phyloP scores from a whole-genome alignment of 2,329 filamentous ascomycete genomes.

The Rhynchosporium secalis region DNA sequence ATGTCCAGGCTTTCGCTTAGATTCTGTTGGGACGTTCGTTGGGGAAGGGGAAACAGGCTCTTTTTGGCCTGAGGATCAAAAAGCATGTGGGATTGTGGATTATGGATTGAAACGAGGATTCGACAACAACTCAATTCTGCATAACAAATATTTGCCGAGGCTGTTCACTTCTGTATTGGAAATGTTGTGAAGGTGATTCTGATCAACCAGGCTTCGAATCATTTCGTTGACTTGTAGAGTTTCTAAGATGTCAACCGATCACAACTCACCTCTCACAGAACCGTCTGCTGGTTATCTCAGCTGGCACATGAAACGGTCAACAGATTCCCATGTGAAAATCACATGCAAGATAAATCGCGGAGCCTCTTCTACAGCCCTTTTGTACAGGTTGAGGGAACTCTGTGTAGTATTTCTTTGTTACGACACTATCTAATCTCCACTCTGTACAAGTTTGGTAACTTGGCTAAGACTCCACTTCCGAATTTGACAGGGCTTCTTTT shows the following conservation, averaged over 20 bases:
- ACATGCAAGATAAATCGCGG: conserved; percentile 14
- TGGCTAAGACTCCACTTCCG: too few relatives aligned
- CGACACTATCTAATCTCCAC: too few relatives aligned
- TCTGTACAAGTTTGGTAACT: too few relatives aligned
- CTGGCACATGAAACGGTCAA: not conserved
- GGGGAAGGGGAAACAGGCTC: conserved; percentile 12
- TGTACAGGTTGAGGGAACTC: too few relatives aligned
- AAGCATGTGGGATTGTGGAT: not conserved
- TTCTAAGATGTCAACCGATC: not conserved
- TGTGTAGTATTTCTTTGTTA: too few relatives aligned
- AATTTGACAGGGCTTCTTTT: too few relatives aligned
- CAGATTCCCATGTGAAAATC: conserved; percentile 17
- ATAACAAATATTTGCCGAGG: conserved; percentile 5
- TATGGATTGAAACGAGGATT: not conserved
- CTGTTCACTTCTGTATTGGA: not conserved
- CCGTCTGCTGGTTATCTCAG: too few relatives aligned
- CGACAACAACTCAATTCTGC: conserved; percentile 1
- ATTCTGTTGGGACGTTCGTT: conserved; percentile 26
- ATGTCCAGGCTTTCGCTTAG: conserved; percentile 13
- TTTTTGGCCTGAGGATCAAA: not conserved
- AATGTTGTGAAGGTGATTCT: not conserved
- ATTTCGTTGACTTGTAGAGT: not conserved
- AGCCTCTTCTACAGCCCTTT: too few relatives aligned
- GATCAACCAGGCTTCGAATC: not conserved
- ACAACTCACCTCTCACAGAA: not conserved